Evolutionary conservation across 805 yeast species (phyloP).

Genomic region (Myxozyma kluyveri): DNA sequence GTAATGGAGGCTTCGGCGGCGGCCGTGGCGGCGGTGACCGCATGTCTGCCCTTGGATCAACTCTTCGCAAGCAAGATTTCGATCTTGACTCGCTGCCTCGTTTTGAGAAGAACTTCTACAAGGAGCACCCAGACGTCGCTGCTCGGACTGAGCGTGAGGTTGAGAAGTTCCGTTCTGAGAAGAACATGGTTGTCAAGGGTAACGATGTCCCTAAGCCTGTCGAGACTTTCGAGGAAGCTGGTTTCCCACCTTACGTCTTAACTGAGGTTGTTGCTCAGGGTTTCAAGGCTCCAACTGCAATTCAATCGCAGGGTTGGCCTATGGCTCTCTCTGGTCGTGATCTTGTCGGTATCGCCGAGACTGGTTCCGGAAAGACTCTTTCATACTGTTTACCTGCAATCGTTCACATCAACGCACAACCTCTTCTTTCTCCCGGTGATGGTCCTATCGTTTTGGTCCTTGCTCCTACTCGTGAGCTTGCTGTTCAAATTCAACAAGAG

Average conservation of each 20-base stretch:
- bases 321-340: constrained; percentile 99
- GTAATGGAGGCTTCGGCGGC: constrained; percentile 35
- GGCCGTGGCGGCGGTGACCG: constrained; percentile 42
- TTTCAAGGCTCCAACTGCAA: constrained; percentile 89
- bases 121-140: constrained; percentile 76
- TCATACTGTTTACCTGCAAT: constrained; percentile 96
- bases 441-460: constrained; percentile 94
- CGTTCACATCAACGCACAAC: constrained; percentile 94
- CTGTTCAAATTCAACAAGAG: constrained; percentile 94
- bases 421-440: constrained; percentile 86
- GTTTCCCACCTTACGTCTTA: constrained; percentile 92
- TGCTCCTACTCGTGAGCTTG: constrained; percentile 98
- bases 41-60: constrained; percentile 50
- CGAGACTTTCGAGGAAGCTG: constrained; percentile 91
- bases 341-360: constrained; percentile 97
- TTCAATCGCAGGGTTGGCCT: constrained; percentile 99
- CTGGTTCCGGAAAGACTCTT: constrained; percentile 98
- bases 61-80: constrained; percentile 75
- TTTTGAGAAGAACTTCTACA: constrained; percentile 93
- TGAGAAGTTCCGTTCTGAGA: constrained; percentile 67
- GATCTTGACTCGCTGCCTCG: constrained; percentile 72
- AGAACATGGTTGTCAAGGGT: constrained; percentile 85
- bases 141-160: constrained; percentile 73
- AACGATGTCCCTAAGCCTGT: constrained; percentile 90
- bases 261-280: constrained; percentile 87